phyloP scores from a whole-genome alignment of 192 early-diverging fungal genomes.

The Rhizophlyctis rosea region DNA sequence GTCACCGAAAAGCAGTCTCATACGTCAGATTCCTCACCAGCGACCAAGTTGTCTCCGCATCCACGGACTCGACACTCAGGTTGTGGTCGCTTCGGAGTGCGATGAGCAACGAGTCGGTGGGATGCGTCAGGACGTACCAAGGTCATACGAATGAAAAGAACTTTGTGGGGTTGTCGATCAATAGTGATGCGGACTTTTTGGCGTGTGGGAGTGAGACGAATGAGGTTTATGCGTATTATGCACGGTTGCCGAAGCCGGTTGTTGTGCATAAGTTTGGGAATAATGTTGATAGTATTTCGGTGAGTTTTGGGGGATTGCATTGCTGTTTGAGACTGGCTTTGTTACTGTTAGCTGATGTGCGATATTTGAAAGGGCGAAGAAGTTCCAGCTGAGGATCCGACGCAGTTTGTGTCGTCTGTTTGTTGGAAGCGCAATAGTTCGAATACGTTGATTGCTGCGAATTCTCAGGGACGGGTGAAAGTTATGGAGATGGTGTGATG shows the following conservation, averaged over 20 bases:
- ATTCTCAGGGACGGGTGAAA: constrained; percentile 87
- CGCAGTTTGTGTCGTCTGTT: constrained; percentile 85
- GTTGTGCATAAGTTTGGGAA: constrained; percentile 76
- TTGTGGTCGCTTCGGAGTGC: constrained; percentile 58
- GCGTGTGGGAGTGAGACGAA: constrained; percentile 93
- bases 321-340: neutral
- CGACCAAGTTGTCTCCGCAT: constrained; percentile 84
- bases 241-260: constrained; percentile 67
- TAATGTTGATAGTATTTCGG: constrained; percentile 59
- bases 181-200: constrained; percentile 73
- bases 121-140: constrained; percentile 66
- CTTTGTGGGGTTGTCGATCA: constrained; percentile 90
- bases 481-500: constrained; percentile 62
- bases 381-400: constrained; percentile 54
- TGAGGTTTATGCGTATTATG: constrained; percentile 82
- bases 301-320: constrained; percentile 18
- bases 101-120: neutral
- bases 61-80: constrained; percentile 89
- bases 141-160: constrained; percentile 95
- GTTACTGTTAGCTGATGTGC: constrained; percentile 2
- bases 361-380: constrained; percentile 47
- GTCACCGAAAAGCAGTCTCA: constrained; percentile 92
- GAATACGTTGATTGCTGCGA: constrained; percentile 77
- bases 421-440: constrained; percentile 80
- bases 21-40: constrained; percentile 81